phyloP scores from a whole-genome alignment of 2,329 filamentous ascomycete genomes.

The Aspergillus unguis region DNA sequence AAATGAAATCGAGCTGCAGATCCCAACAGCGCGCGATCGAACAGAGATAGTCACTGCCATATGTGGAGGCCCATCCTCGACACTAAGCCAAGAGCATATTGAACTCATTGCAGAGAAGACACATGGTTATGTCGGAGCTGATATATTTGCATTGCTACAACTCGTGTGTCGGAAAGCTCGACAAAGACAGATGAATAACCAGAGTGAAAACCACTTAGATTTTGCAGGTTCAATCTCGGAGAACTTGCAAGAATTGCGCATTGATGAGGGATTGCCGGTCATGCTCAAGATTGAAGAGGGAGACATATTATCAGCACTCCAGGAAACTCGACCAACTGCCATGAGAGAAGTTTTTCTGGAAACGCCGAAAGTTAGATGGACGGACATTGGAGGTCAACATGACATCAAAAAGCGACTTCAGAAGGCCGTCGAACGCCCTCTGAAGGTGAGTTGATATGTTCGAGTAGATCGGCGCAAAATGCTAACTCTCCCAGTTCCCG shows the following conservation, averaged over 20 bases:
- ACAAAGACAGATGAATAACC: constrained; percentile 27
- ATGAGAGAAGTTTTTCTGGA: constrained; percentile 89
- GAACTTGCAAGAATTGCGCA: neutral
- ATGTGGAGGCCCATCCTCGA: constrained; percentile 44
- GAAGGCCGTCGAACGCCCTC: constrained; percentile 57
- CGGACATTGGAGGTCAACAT: constrained; percentile 81
- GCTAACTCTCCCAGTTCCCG: constrained; percentile 39
- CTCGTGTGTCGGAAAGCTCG: constrained; percentile 47
- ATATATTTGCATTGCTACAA: constrained; percentile 65
- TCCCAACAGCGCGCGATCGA: constrained; percentile 69
- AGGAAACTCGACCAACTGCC: constrained; percentile 71
- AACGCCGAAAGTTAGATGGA: constrained; percentile 80
- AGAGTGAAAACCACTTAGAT: neutral
- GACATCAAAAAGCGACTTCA: constrained; percentile 67
- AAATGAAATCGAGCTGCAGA: constrained; percentile 67
- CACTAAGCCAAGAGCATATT: constrained; percentile 53
- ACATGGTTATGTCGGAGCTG: constrained; percentile 80
- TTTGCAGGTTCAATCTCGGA: neutral
- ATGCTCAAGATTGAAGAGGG: constrained; percentile 32
- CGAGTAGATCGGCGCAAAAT: neutral
- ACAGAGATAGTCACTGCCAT: constrained; percentile 70
- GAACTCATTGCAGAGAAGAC: constrained; percentile 67
- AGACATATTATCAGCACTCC: constrained; percentile 54
- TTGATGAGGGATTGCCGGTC: constrained; percentile 18
- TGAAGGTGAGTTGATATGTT: constrained; percentile 44